Evolutionary conservation across 2,329 filamentous ascomycete genomes (phyloP).

Genomic region (Akanthomyces uredinophilus): DNA sequence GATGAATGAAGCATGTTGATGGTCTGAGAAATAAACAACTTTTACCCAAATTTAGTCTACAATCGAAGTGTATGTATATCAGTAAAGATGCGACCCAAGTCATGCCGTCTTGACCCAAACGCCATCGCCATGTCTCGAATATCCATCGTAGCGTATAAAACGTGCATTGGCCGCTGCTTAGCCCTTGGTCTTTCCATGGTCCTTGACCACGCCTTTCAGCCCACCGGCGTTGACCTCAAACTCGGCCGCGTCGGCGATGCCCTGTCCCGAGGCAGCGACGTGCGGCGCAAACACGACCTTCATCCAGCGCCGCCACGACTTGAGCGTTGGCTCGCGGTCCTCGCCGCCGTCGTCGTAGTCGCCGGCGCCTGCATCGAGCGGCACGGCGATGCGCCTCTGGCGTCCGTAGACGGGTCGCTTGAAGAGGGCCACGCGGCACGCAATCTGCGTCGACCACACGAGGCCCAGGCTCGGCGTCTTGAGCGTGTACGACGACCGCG

Average conservation of each 20-base stretch:
- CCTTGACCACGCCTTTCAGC: conserved; percentile 30
- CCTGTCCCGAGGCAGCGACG: conserved; percentile 48
- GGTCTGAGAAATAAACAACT: conserved; percentile 5
- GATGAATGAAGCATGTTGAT: conserved; percentile 1
- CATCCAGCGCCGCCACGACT: conserved; percentile 68
- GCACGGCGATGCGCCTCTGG: conserved; percentile 31
- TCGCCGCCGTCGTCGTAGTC: conserved; percentile 37
- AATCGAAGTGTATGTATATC: background rate
- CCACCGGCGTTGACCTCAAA: conserved; percentile 73
- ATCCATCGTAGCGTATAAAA: background rate
- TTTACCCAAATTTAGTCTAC: background rate
- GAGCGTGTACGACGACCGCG: conserved; percentile 39
- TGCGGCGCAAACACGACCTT: conserved; percentile 89
- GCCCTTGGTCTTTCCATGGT: background rate
- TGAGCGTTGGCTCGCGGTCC: conserved; percentile 40
- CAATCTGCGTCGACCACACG: conserved; percentile 87
- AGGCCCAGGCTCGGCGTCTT: conserved; percentile 87
- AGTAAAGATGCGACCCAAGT: background rate
- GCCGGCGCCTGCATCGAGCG: conserved; percentile 25
- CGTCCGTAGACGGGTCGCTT: conserved; percentile 57
- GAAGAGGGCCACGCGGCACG: conserved; percentile 74
- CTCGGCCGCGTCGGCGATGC: conserved; percentile 51
- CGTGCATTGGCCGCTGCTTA: background rate
- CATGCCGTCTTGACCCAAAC: background rate
- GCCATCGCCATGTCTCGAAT: background rate